Evolutionary conservation across 805 yeast genomes (phyloP).

Genomic region (Kuraishia hungarica): DNA sequence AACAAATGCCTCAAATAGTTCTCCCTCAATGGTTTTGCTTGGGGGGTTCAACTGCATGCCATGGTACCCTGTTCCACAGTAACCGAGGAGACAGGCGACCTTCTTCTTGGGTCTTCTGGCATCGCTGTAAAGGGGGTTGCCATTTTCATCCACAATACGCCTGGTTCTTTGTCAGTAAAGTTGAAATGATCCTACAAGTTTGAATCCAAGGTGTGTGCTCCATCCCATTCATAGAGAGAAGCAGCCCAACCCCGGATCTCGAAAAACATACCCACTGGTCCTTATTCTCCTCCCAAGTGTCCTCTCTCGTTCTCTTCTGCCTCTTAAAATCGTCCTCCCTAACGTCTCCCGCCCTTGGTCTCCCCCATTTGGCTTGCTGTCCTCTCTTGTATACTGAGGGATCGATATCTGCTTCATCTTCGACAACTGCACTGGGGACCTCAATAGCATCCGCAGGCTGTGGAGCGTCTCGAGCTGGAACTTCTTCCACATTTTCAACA

Average conservation of each 20-base stretch:
- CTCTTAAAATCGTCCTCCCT: slow-evolving; percentile 3
- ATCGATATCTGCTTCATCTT: slow-evolving; percentile 1
- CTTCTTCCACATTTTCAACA: not conserved
- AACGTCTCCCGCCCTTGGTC: slow-evolving; percentile 5
- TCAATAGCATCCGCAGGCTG: not conserved
- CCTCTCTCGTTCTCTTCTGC: slow-evolving; percentile 8
- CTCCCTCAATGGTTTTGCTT: slow-evolving; percentile 84
- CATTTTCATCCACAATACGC: slow-evolving; percentile 50
- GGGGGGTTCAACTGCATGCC: slow-evolving; percentile 95
- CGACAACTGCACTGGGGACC: not conserved
- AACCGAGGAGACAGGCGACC: slow-evolving; percentile 86
- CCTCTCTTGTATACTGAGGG: slow-evolving; percentile 1
- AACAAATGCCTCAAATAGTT: slow-evolving; percentile 72
- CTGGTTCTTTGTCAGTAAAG: slow-evolving; percentile 15
- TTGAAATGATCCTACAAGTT: not conserved
- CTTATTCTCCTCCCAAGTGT: slow-evolving; percentile 15
- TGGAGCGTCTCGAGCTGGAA: not conserved
- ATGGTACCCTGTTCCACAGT: slow-evolving; percentile 94
- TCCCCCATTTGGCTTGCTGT: slow-evolving; percentile 5
- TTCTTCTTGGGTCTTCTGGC: slow-evolving; percentile 74
- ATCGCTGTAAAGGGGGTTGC: slow-evolving; percentile 51
- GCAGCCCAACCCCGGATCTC: not conserved
- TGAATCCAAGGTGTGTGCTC: not conserved
- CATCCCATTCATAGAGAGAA: not conserved
- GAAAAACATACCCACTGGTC: slow-evolving; percentile 53